Evolutionary conservation across 371 early-diverging fungal species (phyloP).

Genomic region (Mucor lusitanicus): DNA sequence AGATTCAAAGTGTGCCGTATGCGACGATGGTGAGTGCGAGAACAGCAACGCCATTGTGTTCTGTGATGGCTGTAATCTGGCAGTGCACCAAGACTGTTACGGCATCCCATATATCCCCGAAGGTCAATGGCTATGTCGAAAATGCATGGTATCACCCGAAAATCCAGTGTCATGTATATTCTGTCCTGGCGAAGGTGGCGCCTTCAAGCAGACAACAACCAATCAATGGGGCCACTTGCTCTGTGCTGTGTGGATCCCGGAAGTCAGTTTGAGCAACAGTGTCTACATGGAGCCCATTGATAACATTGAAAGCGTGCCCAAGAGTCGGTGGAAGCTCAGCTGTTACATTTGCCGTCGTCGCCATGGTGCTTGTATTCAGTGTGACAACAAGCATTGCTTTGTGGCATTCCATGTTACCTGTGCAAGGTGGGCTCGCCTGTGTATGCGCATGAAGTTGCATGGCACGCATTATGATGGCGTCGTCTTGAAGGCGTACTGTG

Average conservation of each 20-base stretch:
- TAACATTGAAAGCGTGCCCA: conserved; percentile 82
- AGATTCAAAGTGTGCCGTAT: conserved; percentile 91
- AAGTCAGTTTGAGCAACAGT: conserved; percentile 85
- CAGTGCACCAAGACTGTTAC: conserved; percentile 99
- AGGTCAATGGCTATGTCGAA: conserved; percentile 98
- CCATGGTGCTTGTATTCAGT: conserved; percentile 95
- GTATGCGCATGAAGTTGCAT: conserved; percentile 80
- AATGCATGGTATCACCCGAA: conserved; percentile 94
- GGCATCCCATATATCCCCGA: conserved; percentile 99
- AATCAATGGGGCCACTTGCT: conserved; percentile 96
- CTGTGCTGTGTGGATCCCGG: conserved; percentile 97
- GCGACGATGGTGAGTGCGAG: conserved; percentile 95
- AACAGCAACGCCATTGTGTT: conserved; percentile 98
- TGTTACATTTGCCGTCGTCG: conserved; percentile 88
- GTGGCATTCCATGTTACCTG: conserved; percentile 95
- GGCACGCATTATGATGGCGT: conserved; percentile 56
- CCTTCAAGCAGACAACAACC: conserved; percentile 92
- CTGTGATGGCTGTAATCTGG: conserved; percentile 99
- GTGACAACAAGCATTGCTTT: conserved; percentile 87
- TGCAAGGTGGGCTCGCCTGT: conserved; percentile 83
- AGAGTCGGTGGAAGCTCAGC: conserved; percentile 83
- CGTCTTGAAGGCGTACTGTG: conserved; percentile 74
- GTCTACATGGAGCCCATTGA: conserved; percentile 99
- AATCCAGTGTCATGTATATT: conserved; percentile 89
- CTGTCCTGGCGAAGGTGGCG: conserved; percentile 94